These are phyloP conservation scores for Torulaspora quercuum DNA, from an alignment of 805 yeast species.

Conservation along the genomic window DNA sequence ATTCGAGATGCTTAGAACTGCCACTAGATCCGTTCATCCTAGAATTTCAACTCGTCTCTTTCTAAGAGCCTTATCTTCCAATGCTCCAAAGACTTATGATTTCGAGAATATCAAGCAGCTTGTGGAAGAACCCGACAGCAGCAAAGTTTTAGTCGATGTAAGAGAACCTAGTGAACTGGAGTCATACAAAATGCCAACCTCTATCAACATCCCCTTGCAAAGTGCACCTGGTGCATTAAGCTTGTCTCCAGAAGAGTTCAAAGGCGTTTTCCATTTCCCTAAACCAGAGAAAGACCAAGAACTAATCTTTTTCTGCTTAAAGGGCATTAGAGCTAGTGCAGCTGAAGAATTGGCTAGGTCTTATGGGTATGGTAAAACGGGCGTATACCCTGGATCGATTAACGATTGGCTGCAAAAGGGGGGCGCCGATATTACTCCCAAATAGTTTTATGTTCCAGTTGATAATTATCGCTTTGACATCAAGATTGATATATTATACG, in stretches of 20 bases:
- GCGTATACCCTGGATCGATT: constrained; percentile 83
- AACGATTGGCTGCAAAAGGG: constrained; percentile 66
- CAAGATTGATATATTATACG: constrained; percentile 1
- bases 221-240: constrained; percentile 91
- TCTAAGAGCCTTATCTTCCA: constrained; percentile 19
- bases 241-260: constrained; percentile 72
- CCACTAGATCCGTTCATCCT: constrained; percentile 4
- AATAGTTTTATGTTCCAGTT: too few species aligned
- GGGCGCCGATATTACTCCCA: constrained; percentile 22
- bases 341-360: constrained; percentile 90
- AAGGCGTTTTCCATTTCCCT: constrained; percentile 71
- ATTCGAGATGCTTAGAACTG: constrained; percentile 1
- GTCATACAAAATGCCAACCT: constrained; percentile 75
- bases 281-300: constrained; percentile 74
- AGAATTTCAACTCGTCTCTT: constrained; percentile 7
- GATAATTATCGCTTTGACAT: too few species aligned
- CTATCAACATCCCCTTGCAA: constrained; percentile 85
- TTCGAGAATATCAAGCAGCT: constrained; percentile 51
- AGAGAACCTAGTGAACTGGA: constrained; percentile 81
- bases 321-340: constrained; percentile 85
- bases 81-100: constrained; percentile 46
- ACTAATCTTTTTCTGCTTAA: constrained; percentile 85
- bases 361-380: constrained; percentile 79
- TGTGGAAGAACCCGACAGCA: constrained; percentile 45
- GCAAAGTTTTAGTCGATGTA: constrained; percentile 72